phyloP scores from a whole-genome alignment of 352 stramenopile genomes.

The Peronospora tabacina region DNA sequence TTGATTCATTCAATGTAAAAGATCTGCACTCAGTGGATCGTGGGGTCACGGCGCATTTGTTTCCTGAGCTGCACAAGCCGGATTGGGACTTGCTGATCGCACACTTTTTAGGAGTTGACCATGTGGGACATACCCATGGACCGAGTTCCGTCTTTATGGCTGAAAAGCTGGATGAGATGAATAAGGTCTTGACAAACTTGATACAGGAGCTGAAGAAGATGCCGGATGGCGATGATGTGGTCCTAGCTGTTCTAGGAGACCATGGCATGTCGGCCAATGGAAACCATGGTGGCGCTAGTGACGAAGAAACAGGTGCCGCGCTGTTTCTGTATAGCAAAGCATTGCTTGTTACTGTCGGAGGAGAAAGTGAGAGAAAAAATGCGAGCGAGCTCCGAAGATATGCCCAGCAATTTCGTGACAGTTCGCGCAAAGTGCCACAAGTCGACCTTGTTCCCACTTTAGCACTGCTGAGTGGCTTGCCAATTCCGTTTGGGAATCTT shows the following conservation, averaged over 20 bases:
- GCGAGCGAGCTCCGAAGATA: conserved; percentile 17
- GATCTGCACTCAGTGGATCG: conserved; percentile 97
- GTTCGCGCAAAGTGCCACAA: conserved; percentile 67
- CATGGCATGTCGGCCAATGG: conserved; percentile 98
- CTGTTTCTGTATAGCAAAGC: conserved; percentile 89
- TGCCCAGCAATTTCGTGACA: conserved; percentile 21
- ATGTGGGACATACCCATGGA: conserved; percentile 96
- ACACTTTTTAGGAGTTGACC: conserved; percentile 92
- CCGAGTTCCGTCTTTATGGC: conserved; percentile 92
- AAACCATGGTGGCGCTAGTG: conserved; percentile 95
- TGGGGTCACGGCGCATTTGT: conserved; percentile 75
- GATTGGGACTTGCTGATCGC: conserved; percentile 82
- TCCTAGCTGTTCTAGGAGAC: conserved; percentile 94
- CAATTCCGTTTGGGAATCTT: conserved; percentile 95
- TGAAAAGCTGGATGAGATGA: conserved; percentile 94
- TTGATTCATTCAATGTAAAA: conserved; percentile 97
- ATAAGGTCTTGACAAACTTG: conserved; percentile 78
- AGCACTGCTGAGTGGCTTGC: conserved; percentile 88
- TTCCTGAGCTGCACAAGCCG: conserved; percentile 50
- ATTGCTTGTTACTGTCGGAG: conserved; percentile 22
- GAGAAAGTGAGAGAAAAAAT: conserved; percentile 2
- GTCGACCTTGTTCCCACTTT: conserved; percentile 96
- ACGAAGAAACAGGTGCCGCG: conserved; percentile 92
- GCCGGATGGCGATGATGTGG: conserved; percentile 56
- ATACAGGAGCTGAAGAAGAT: conserved; percentile 50